phyloP scores from a whole-genome alignment of 306 rosid genomes.

The Pyrus bretschneideri region DNA sequence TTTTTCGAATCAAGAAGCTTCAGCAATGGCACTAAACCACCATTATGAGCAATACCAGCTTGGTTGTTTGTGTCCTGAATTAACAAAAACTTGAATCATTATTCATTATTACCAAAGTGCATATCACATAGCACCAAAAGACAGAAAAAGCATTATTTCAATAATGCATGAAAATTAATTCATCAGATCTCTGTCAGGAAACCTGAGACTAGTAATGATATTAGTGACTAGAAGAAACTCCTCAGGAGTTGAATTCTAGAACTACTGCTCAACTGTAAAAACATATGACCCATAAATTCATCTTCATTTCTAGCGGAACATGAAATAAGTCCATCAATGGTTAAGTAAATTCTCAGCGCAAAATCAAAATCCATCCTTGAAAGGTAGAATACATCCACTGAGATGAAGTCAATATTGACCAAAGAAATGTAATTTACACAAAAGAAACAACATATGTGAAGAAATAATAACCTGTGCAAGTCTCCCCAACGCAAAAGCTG shows the following conservation, averaged over 20 bases:
- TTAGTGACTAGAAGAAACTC: not conserved
- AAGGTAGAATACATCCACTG: not conserved
- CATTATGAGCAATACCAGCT: conserved; percentile 96
- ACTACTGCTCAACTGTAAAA: not conserved
- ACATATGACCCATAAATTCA: not conserved
- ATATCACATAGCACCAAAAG: not conserved
- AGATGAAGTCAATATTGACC: not conserved
- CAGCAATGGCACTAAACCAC: conserved; percentile 83
- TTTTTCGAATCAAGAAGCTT: conserved; percentile 97
- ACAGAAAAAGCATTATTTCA: not conserved
- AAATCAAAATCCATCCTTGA: not conserved
- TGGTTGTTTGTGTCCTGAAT: conserved; percentile 88
- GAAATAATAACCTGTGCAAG: conserved; percentile 73
- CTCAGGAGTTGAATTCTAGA: not conserved
- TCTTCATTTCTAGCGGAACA: not conserved
- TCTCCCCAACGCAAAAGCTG: conserved; percentile 98
- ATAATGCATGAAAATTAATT: not conserved
- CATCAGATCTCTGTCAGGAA: not conserved
- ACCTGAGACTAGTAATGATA: not conserved
- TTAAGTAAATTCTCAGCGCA: not conserved
- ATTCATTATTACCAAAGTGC: not conserved
- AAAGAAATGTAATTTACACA: not conserved
- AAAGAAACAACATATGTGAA: not conserved
- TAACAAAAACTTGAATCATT: not conserved
- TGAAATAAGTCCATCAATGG: not conserved